Evolutionary conservation across 257 asterid genomes (phyloP), one percentile per base, ranked within the genome.

Genomic region (Solanum boliviense): DNA sequence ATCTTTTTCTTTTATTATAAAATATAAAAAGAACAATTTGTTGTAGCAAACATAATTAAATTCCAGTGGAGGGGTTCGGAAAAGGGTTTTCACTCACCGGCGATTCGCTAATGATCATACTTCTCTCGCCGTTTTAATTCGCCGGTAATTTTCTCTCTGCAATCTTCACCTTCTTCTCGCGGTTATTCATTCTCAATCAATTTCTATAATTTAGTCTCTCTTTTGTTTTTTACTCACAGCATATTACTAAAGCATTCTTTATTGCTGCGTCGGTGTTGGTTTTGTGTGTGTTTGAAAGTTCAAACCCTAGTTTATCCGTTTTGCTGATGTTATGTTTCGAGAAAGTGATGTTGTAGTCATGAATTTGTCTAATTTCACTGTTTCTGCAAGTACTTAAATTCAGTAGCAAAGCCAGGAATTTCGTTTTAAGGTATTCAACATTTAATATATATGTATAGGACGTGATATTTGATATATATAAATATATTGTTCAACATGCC

Each of bases 31-130:
- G 1, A 75, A 23, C 4, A 76, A 18, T 23, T 13, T 25, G 27
- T 39, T 25, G 5, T 25, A 5, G n/a, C 31, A 41, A 25, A 41
- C 34, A 12, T 4, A 76, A 13, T 13, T 78, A 78, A 39, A 41
- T 78, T 41, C 25, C 62, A 78, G 13, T 79, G 23, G 12, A 39
- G 84, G 23, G 25, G 48, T 34, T 52, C 9, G 79, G 72, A 25
- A 90, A 91, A 90, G 90, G 89, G 86, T 91, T 88, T 85, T 82
- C 67, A 15, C 70, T 68, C 62, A 65, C 46, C 71, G 86, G 75
- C 62, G 83, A 44, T 72, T 56, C 88, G 78, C 52, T 86, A 6
- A 81, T 87, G 72, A 81, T 88, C 89, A 67, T 89, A 29, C 46
- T 89, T 84, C 23, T 36, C 76, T 5, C 86, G 65, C 9, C 88